Evolutionary conservation across 2,329 filamentous ascomycete genomes (phyloP).

Genomic region (Cladosporium sp.): DNA sequence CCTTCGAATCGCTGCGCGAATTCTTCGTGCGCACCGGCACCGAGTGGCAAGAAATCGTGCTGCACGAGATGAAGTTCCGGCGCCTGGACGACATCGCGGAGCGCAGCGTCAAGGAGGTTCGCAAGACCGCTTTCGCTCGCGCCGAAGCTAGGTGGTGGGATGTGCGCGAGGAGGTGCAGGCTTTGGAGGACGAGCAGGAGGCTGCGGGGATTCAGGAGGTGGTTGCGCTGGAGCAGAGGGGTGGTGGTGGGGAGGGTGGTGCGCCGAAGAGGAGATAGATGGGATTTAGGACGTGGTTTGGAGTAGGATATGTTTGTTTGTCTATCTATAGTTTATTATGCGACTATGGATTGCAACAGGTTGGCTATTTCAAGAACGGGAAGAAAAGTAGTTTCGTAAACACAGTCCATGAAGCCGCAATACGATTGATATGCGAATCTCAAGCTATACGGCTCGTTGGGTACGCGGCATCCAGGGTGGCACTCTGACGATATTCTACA

Average conservation of each 20-base stretch:
- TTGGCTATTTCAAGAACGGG: no score
- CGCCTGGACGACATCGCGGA: constrained; percentile 58
- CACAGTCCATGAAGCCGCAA: no score
- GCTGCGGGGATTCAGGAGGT: constrained; percentile 93
- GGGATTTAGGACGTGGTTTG: no score
- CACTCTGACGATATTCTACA: no score
- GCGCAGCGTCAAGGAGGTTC: constrained; percentile 81
- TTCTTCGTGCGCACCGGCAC: constrained; percentile 86
- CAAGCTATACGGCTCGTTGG: no score
- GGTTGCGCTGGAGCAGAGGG: constrained; percentile 74
- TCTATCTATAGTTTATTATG: no score
- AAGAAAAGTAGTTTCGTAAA: no score
- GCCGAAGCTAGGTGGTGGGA: constrained; percentile 99
- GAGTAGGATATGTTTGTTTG: no score
- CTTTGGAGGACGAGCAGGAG: constrained; percentile 92
- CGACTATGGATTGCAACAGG: no score
- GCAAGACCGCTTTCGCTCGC: constrained; percentile 81
- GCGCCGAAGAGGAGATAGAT: constrained; percentile 2
- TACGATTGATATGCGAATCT: no score
- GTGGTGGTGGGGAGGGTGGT: constrained; percentile 26
- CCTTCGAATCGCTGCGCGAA: constrained; percentile 84
- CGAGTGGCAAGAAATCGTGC: constrained; percentile 84
- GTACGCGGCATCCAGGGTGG: no score
- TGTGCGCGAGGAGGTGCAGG: constrained; percentile 85
- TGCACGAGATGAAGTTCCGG: constrained; percentile 68